Conservation (phyloP, 345 rosid species). For the Eutrema heterophyllum region DNA sequence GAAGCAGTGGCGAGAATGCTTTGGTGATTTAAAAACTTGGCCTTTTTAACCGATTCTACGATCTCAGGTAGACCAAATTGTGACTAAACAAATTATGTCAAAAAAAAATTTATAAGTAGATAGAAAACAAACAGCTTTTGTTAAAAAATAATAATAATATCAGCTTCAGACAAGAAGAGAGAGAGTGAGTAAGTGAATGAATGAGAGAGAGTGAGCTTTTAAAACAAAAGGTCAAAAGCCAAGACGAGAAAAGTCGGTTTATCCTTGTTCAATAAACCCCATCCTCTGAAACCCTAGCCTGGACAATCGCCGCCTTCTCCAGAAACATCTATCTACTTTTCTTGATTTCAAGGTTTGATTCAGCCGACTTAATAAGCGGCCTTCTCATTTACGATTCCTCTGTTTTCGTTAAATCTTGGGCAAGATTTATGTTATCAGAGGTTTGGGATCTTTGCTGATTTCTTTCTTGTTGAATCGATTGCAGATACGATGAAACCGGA, state of each 20-base stretch:
- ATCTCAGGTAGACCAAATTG: too few species aligned
- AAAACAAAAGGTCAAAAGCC: not conserved
- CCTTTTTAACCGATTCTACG: not conserved
- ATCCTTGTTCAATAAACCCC: conserved; percentile 10
- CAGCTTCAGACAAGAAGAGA: not conserved
- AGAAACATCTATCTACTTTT: not conserved
- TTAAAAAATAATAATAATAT: not conserved
- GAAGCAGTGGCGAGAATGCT: not conserved
- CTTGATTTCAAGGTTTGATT: conserved; percentile 13
- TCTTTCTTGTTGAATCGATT: conserved; percentile 6
- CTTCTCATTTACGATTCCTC: not conserved
- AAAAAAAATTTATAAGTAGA: not conserved
- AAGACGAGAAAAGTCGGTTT: not conserved
- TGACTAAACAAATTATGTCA: too few species aligned
- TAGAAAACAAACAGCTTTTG: not conserved
- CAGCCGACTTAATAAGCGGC: not conserved
- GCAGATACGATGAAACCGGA: conserved; percentile 7
- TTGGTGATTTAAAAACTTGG: not conserved
- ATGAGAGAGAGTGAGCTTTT: not conserved
- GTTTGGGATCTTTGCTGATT: not conserved
- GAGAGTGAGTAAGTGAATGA: too few species aligned
- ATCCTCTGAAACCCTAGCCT: conserved; percentile 19
- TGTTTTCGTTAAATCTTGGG: not conserved
- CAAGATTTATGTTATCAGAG: not conserved
- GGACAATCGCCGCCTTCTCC: conserved; percentile 18